Percentiles rank a stretch among this genome's conserved stretches.
These are phyloP conservation scores for Claviceps cyperi DNA, from an alignment of 2,329 filamentous ascomycete species.

Conservation along the genomic window DNA sequence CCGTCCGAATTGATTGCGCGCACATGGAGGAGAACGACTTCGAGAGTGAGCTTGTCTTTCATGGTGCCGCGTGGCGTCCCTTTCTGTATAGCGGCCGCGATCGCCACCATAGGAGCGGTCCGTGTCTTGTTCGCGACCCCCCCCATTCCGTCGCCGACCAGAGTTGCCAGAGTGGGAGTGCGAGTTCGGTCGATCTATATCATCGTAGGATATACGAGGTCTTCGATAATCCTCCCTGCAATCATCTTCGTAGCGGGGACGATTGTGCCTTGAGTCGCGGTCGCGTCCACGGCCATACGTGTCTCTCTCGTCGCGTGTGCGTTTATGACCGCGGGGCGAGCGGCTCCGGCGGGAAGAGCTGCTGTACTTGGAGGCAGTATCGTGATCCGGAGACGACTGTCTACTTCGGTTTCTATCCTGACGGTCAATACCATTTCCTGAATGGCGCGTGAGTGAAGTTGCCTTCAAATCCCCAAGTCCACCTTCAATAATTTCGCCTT, in stretches of 20 bases:
- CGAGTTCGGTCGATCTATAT: slow-evolving; percentile 37
- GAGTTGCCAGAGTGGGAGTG: slow-evolving; percentile 4
- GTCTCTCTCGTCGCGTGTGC: slow-evolving; percentile 48
- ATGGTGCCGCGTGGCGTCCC: slow-evolving; percentile 13
- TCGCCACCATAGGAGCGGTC: slow-evolving; percentile 10
- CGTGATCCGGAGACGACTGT: slow-evolving; percentile 43
- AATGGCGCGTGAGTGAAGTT: slow-evolving; percentile 67
- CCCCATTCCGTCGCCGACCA: slow-evolving; percentile 15
- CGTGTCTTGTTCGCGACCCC: slow-evolving; percentile 27
- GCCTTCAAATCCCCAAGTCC: slow-evolving; percentile 56
- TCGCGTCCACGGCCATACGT: slow-evolving; percentile 29
- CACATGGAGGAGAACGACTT: slow-evolving; percentile 37
- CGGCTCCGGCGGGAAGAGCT: slow-evolving; percentile 32
- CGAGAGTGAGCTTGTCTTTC: slow-evolving; percentile 43
- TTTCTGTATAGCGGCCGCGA: slow-evolving; percentile 23
- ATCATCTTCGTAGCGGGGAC: slow-evolving; percentile 47
- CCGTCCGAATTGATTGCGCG: slow-evolving; percentile 23
- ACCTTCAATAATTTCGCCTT: slow-evolving; percentile 75
- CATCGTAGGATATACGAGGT: slow-evolving; percentile 37
- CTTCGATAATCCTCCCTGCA: slow-evolving; percentile 31
- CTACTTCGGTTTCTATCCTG: slow-evolving; percentile 63
- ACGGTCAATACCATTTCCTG: slow-evolving; percentile 82
- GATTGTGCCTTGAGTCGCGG: slow-evolving; percentile 44
- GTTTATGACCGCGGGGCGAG: slow-evolving; percentile 54
- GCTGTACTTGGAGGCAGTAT: slow-evolving; percentile 28